These are phyloP conservation scores for Candida cerambycidarum DNA, from an alignment of 805 yeast species.

Conservation along the genomic window DNA sequence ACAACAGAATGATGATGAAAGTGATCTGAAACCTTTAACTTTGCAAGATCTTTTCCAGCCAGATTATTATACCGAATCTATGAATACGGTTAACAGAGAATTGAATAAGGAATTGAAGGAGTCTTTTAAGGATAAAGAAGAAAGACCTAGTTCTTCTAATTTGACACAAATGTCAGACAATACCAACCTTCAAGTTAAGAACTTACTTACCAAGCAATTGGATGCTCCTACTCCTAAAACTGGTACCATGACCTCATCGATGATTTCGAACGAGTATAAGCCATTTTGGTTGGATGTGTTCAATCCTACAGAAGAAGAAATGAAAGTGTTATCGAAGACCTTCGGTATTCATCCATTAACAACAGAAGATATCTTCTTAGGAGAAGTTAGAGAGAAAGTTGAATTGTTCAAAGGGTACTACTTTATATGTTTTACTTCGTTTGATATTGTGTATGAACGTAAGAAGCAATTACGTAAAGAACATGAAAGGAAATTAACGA, in stretches of 20 bases:
- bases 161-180: not conserved
- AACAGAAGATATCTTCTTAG: constrained; percentile 89
- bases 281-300: constrained; percentile 84
- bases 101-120: not conserved
- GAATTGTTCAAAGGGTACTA: constrained; percentile 90
- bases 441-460: constrained; percentile 69
- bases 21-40: constrained; percentile 8
- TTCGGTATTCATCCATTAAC: constrained; percentile 96
- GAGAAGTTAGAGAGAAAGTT: constrained; percentile 94
- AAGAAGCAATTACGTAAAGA: constrained; percentile 51
- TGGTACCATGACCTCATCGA: constrained; percentile 11
- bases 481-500: constrained; percentile 38
- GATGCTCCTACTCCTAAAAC: constrained; percentile 9
- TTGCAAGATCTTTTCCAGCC: constrained; percentile 29
- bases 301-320: constrained; percentile 94
- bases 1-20: constrained; percentile 6
- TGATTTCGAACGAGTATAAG: constrained; percentile 7
- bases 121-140: not conserved
- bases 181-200: constrained; percentile 6
- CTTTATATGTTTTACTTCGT: constrained; percentile 75
- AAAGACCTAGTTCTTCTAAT: not conserved
- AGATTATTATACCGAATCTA: constrained; percentile 14
- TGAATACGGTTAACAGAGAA: not conserved
- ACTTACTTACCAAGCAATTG: not conserved
- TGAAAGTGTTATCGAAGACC: constrained; percentile 86